Percentiles rank a stretch among this genome's conserved stretches.
Evolutionary conservation across 371 early-diverging fungal genomes (phyloP).

Genomic region (Mucor circinelloides): DNA sequence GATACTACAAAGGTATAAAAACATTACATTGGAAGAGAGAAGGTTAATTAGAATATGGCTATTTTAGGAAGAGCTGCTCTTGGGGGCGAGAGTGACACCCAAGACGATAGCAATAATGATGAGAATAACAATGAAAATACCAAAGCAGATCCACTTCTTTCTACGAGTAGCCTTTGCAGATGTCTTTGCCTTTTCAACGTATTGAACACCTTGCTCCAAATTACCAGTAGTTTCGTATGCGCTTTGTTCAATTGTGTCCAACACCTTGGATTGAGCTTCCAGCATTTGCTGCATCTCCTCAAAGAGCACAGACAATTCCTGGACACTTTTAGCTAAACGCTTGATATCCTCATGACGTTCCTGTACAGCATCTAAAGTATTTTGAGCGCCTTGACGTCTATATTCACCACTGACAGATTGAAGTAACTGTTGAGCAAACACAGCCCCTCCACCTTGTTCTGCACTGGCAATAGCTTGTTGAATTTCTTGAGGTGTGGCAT

Average conservation of each 20-base stretch:
- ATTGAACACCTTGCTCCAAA: conserved; percentile 39
- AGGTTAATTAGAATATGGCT: conserved; percentile 5
- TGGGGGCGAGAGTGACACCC: conserved; percentile 10
- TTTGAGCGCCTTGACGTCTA: conserved; percentile 44
- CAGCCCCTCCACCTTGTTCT: conserved; percentile 44
- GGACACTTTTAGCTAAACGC: conserved; percentile 46
- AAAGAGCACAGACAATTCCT: conserved; percentile 45
- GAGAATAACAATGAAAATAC: conserved; percentile 43
- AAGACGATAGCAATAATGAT: conserved; percentile 48
- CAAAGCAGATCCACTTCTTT: conserved; percentile 57
- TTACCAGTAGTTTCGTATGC: conserved; percentile 37
- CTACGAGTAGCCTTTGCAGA: conserved; percentile 42
- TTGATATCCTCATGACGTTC: conserved; percentile 56
- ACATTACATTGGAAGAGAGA: background rate
- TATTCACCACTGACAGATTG: conserved; percentile 41
- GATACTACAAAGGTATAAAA: conserved; percentile 14
- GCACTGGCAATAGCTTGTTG: conserved; percentile 47
- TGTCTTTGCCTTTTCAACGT: conserved; percentile 34
- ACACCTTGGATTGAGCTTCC: conserved; percentile 43
- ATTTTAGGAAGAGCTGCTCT: background rate
- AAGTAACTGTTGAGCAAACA: conserved; percentile 52
- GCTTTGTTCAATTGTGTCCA: conserved; percentile 43
- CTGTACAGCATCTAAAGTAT: conserved; percentile 50
- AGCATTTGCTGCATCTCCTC: conserved; percentile 51
- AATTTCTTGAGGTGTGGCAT: conserved; percentile 49